Conservation (phyloP, 495 filamentous ascomycete genomes). For the Neurospora sp. region DNA sequence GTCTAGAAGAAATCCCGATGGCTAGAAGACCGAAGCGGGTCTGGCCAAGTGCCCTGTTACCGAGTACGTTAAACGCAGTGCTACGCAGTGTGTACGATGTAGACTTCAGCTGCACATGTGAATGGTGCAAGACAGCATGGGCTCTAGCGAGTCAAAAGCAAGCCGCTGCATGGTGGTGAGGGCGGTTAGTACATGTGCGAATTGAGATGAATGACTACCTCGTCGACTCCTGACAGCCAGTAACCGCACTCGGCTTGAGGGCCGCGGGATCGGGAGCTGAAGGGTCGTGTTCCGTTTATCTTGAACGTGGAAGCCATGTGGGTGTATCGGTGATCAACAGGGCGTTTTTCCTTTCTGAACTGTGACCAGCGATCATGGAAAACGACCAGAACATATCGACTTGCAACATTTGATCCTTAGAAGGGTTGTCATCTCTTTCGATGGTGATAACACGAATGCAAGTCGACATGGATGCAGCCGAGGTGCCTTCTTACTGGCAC, state of each 20-base stretch:
- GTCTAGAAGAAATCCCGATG: background rate
- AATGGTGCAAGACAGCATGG: background rate
- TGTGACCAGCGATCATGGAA: background rate
- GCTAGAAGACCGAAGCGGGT: background rate
- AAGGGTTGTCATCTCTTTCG: background rate
- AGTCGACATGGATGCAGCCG: background rate
- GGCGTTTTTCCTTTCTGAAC: background rate
- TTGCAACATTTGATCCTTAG: background rate
- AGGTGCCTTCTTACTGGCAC: background rate
- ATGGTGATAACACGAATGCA: background rate
- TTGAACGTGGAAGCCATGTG: background rate
- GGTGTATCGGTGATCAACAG: background rate
- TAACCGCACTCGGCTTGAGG: background rate
- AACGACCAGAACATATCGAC: background rate
- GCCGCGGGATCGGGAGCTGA: background rate
- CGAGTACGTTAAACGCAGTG: background rate
- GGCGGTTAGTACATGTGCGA: background rate
- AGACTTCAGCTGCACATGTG: background rate
- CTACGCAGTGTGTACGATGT: background rate
- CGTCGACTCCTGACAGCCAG: background rate
- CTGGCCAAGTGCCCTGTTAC: background rate
- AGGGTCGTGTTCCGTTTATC: background rate
- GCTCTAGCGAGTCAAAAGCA: background rate
- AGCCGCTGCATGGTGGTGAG: background rate
- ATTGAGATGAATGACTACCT: background rate